These are phyloP conservation scores for Scheffersomyces cryptocercus DNA, from an alignment of 1,139 yeast genomes.

Conservation along the genomic window DNA sequence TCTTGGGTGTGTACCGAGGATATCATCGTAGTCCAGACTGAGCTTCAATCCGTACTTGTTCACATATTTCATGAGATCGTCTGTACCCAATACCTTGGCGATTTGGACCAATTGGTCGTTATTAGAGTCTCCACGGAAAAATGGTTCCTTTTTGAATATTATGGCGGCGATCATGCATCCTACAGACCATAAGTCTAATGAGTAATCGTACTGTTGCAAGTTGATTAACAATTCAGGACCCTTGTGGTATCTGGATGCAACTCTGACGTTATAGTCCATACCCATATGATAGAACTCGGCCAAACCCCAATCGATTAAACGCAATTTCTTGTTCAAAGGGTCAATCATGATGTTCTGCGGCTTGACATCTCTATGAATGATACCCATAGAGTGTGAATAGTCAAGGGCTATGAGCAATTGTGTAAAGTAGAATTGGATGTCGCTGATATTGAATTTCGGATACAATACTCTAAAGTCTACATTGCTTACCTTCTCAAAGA, in stretches of 20 bases:
- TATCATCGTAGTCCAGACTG: conserved; percentile 66
- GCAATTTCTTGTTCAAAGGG: conserved; percentile 57
- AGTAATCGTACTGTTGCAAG: conserved; percentile 74
- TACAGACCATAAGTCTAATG: conserved; percentile 78
- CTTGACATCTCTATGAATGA: conserved; percentile 81
- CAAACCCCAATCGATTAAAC: conserved; percentile 82
- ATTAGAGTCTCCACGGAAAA: conserved; percentile 76
- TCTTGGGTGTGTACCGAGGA: conserved; percentile 63
- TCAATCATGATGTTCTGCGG: conserved; percentile 88
- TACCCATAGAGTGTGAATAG: conserved; percentile 80
- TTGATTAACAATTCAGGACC: conserved; percentile 79
- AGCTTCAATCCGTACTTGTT: conserved; percentile 61
- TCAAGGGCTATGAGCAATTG: conserved; percentile 71
- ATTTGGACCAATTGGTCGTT: conserved; percentile 80
- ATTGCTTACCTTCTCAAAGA: conserved; percentile 71
- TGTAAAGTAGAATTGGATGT: conserved; percentile 69
- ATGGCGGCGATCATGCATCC: conserved; percentile 83
- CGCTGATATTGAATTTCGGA: conserved; percentile 62
- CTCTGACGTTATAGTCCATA: conserved; percentile 77
- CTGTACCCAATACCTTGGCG: conserved; percentile 75
- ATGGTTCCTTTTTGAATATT: conserved; percentile 73
- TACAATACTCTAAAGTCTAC: conserved; percentile 72
- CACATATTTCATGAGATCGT: conserved; percentile 59
- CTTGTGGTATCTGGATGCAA: conserved; percentile 77
- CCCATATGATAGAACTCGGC: conserved; percentile 83